Evolutionary conservation across 2,329 filamentous ascomycete genomes (phyloP).

Genomic region (Exophiala sideris): DNA sequence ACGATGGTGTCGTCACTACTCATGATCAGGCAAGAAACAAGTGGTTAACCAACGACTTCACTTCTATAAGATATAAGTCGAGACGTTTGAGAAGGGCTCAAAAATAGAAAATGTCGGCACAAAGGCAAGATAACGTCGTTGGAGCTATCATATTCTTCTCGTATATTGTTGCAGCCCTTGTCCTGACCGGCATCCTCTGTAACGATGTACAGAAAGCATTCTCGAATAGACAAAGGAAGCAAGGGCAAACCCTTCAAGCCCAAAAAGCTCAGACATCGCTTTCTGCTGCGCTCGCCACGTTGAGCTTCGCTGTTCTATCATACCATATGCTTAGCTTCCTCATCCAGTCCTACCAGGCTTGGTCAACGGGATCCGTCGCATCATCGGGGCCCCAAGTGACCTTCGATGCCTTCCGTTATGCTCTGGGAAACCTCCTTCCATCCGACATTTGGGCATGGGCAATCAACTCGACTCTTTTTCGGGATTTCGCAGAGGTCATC

Average conservation of each 20-base stretch:
- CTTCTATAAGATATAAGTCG: no score
- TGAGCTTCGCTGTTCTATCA: conserved; percentile 18
- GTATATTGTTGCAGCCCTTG: conserved; percentile 16
- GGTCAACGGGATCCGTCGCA: not conserved
- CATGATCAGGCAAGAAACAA: no score
- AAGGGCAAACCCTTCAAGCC: not conserved
- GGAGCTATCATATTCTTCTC: conserved; percentile 15
- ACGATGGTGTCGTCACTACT: no score
- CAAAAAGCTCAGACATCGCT: not conserved
- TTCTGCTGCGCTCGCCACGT: conserved; percentile 5
- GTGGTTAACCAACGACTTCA: no score
- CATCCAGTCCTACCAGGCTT: conserved; percentile 15
- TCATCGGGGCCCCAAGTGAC: not conserved
- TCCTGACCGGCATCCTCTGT: conserved; percentile 8
- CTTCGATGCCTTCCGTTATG: not conserved
- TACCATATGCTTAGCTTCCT: conserved; percentile 25
- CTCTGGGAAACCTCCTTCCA: not conserved
- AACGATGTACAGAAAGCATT: conserved; percentile 1
- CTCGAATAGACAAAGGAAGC: not conserved
- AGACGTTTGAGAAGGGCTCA: no score
- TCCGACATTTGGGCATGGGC: conserved; percentile 18
- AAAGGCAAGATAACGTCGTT: not conserved
- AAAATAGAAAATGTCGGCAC: not conserved
- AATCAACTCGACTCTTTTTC: conserved; percentile 13
- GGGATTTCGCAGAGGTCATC: conserved; percentile 13